Conservation (phyloP, 306 rosid genomes). For the Crotalaria pallida region DNA sequence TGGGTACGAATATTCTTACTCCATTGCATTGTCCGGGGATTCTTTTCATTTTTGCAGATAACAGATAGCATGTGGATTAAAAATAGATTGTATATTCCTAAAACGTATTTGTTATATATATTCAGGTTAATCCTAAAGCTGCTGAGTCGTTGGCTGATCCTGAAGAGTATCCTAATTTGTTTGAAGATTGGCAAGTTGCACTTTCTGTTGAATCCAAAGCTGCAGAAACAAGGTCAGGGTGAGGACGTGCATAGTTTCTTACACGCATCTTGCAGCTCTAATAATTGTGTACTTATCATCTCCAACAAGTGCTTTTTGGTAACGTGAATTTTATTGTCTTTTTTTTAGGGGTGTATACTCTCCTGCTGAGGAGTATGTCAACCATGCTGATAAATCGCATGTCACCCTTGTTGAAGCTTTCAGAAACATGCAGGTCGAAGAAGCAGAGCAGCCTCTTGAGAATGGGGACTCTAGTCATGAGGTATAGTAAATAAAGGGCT, state of each 20-base stretch:
- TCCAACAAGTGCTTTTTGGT: constrained; percentile 2
- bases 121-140: constrained; percentile 88
- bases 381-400: constrained; percentile 56
- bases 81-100: neutral
- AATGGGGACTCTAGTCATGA: constrained; percentile 75
- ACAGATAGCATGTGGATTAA: neutral
- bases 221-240: constrained; percentile 57
- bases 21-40: constrained; percentile 2
- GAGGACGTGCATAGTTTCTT: neutral
- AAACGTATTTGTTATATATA: constrained; percentile 14
- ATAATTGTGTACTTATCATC: neutral
- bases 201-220: constrained; percentile 83
- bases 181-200: constrained; percentile 97
- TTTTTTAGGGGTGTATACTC: constrained; percentile 62
- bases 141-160: constrained; percentile 99
- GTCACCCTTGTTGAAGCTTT: constrained; percentile 86
- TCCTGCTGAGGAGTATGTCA: constrained; percentile 63
- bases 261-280: neutral
- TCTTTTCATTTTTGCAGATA: neutral
- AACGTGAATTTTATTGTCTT: constrained; percentile 1
- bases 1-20: constrained; percentile 1
- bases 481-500: constrained; percentile 37
- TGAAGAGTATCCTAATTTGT: constrained; percentile 91
- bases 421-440: constrained; percentile 66
- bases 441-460: constrained; percentile 69